Evolutionary conservation across 2,329 filamentous ascomycete species (phyloP).

Genomic region (Colletotrichum magnum): DNA sequence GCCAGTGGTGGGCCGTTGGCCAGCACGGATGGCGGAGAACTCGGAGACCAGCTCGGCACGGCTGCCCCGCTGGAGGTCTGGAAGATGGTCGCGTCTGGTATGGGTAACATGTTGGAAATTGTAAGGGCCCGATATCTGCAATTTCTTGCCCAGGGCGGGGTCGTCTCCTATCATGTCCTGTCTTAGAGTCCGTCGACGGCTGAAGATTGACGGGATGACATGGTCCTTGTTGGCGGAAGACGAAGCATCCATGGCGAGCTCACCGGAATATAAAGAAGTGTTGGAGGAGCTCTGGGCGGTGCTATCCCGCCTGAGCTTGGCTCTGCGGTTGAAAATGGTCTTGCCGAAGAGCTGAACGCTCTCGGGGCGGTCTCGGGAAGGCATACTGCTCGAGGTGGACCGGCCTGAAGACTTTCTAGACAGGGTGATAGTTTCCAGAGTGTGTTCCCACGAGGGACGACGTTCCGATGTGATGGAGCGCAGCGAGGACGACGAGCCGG

Average conservation of each 20-base stretch:
- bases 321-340: constrained; percentile 70
- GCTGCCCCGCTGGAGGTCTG: constrained; percentile 56
- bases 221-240: constrained; percentile 56
- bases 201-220: constrained; percentile 66
- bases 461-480: constrained; percentile 62
- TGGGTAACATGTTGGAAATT: constrained; percentile 78
- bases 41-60: constrained; percentile 60
- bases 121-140: constrained; percentile 74
- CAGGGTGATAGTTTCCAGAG: constrained; percentile 62
- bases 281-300: constrained; percentile 62
- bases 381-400: constrained; percentile 67
- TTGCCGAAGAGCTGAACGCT: constrained; percentile 73
- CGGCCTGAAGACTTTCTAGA: constrained; percentile 70
- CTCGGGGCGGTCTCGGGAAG: constrained; percentile 68
- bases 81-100: constrained; percentile 64
- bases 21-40: constrained; percentile 57
- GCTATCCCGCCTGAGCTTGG: constrained; percentile 66
- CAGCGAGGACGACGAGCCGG: constrained; percentile 66
- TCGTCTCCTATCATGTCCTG: constrained; percentile 38
- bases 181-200: constrained; percentile 60
- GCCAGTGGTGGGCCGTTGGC: constrained; percentile 52
- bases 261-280: constrained; percentile 64
- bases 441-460: constrained; percentile 63
- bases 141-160: constrained; percentile 51
- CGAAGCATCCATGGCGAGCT: constrained; percentile 54